These are phyloP conservation scores for Clavispora vitiphila DNA, from an alignment of 805 yeast genomes.

Conservation along the genomic window DNA sequence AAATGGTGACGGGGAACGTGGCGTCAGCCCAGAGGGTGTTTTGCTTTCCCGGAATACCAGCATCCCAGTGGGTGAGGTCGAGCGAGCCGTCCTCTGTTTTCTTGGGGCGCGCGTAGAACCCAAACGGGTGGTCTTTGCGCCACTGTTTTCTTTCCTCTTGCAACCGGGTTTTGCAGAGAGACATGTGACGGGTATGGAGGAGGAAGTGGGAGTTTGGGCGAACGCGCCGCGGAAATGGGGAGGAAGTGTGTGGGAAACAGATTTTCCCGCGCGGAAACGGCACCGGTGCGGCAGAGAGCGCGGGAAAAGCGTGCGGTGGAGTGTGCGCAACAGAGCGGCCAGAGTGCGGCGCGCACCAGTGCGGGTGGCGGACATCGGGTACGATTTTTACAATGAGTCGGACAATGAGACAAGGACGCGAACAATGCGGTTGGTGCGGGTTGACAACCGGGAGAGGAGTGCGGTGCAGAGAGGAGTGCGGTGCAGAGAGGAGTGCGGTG, in stretches of 20 bases:
- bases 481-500: too few species aligned
- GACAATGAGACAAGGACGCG: too few species aligned
- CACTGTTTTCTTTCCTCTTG: conserved; percentile 96
- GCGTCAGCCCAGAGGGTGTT: conserved; percentile 88
- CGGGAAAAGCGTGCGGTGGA: too few species aligned
- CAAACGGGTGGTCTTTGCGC: conserved; percentile 98
- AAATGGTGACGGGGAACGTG: conserved; percentile 75
- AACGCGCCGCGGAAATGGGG: neutral
- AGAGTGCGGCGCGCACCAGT: neutral
- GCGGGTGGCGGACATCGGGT: too few species aligned
- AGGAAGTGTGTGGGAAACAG: neutral
- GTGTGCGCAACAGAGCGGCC: too few species aligned
- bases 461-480: too few species aligned
- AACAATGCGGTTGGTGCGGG: too few species aligned
- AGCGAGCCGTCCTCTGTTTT: conserved; percentile 78
- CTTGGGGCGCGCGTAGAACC: conserved; percentile 88
- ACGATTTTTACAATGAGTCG: too few species aligned
- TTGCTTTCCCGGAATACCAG: conserved; percentile 93
- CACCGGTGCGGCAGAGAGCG: too few species aligned
- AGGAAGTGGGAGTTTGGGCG: neutral
- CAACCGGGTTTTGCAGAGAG: conserved; percentile 73
- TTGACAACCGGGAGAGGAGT: too few species aligned
- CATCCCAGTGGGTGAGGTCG: conserved; percentile 83
- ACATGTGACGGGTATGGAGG: conserved; percentile 17
- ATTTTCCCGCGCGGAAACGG: too few species aligned